Base-by-base conservation (phyloP, 805 yeast species). In the Lipomyces yamanashiensis region DNA sequence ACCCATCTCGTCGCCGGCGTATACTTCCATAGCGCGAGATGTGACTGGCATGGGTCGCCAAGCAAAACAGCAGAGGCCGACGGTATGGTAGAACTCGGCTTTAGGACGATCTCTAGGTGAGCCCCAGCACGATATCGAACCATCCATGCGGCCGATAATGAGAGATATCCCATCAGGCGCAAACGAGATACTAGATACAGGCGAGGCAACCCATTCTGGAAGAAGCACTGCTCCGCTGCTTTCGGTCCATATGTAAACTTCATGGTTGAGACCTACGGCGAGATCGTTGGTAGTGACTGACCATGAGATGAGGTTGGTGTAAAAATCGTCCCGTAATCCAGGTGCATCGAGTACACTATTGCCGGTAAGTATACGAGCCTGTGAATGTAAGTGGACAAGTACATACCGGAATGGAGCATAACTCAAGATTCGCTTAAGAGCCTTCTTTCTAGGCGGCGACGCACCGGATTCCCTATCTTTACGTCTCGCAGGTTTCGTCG, bases 241-340 rank as follows among this genome's bases (percentile, higher is more conserved):
- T 53, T 81, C 84, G 12, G 83, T 80, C 95, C 96, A 90, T 37
- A 86, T 71, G 72, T 84, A 88, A 0, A 84, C 87, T 4, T 81
- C 75, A 2, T 78, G 71, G 0, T 85, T 87, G 39, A 90, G 76
- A 0, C 92, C 97, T 1, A 90, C 90, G 0, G 87, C 87, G 0
- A 90, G 76, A 28, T 77, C 78, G 48, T 79, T 80, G 0, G 84
- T 75, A 15, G 69, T 69, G 7, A 72, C 72, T 0, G 92, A 85
- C 96, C 96, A 90, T 5, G 90, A 82, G 0, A 90, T 82, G 59
- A 89, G 77, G 71, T 89, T 89, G 0, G 90, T 82, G 74, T 90
- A 91, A 71, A 86, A 90, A 73, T 91, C 96, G 73, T 89, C 87
- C 64, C 87, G 77, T 58, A 90, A 74, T 1, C 85, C 85, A 0